Conservation (phyloP, 768 basidiomycete genomes). For the Leccinum imitatum region DNA sequence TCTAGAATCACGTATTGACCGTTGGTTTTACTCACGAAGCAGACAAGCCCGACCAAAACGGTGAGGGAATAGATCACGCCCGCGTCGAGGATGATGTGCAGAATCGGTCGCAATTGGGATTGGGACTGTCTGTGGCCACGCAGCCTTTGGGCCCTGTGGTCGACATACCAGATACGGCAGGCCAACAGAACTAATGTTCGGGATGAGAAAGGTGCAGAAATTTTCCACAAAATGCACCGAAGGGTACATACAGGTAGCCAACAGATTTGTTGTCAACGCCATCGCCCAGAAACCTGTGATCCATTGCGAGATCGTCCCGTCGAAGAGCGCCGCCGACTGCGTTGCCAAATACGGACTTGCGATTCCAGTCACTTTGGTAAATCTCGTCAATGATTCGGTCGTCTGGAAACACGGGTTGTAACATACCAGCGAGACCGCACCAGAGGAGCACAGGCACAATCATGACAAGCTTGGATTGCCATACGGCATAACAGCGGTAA, state of each 20-base stretch:
- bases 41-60: too few species aligned
- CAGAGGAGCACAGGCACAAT: background rate
- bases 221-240: background rate
- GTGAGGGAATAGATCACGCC: too few species aligned
- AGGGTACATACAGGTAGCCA: background rate
- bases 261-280: background rate
- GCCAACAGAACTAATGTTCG: background rate
- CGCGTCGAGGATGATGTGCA: background rate
- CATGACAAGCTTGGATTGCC: background rate
- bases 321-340: background rate
- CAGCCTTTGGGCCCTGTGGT: background rate
- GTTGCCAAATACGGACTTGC: conserved; percentile 15
- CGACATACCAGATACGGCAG: background rate
- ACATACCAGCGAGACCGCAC: background rate
- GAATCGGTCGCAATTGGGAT: background rate
- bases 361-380: conserved; percentile 14
- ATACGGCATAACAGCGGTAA: background rate
- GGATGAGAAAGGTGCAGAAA: background rate
- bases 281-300: conserved; percentile 1
- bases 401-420: background rate
- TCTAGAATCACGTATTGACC: too few species aligned
- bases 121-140: background rate
- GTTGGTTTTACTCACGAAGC: too few species aligned
- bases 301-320: background rate
- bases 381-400: background rate